Evolutionary conservation across 257 asterid species (phyloP).

Genomic region (Solanum peruvianum): DNA sequence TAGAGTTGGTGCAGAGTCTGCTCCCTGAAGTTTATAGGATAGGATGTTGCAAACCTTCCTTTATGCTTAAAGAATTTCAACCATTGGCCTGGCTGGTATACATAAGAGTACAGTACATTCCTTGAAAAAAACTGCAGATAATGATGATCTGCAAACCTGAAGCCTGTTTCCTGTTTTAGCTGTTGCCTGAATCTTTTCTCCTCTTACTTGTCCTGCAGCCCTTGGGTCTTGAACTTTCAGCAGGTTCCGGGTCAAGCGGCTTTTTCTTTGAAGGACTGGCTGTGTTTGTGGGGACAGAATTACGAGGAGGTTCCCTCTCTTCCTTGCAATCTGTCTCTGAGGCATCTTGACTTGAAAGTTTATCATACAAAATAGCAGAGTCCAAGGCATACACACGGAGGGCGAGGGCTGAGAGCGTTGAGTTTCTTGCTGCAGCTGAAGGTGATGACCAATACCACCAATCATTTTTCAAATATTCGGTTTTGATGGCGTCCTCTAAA

Average conservation of each 20-base stretch:
- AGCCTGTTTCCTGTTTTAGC: conserved; percentile 9
- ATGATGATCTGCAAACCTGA: neutral
- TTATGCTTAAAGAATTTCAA: neutral
- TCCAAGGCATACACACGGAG: conserved; percentile 69
- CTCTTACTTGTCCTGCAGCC: conserved; percentile 58
- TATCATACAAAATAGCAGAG: conserved; percentile 67
- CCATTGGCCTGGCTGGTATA: neutral
- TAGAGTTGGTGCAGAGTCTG: neutral
- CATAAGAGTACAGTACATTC: neutral
- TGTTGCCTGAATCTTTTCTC: conserved; percentile 29
- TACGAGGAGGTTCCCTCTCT: conserved; percentile 29
- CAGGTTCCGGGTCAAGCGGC: conserved; percentile 36
- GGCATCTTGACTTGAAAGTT: conserved; percentile 22
- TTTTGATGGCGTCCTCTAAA: conserved; percentile 70
- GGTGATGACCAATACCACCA: conserved; percentile 99
- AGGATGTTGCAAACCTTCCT: neutral
- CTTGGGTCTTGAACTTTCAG: conserved; percentile 62
- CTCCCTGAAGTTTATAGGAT: neutral
- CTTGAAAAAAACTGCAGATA: neutral
- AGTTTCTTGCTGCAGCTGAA: conserved; percentile 71
- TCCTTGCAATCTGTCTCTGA: conserved; percentile 20
- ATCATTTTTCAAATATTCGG: conserved; percentile 45
- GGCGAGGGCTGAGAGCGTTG: conserved; percentile 75
- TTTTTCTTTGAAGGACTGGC: conserved; percentile 40
- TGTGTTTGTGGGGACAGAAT: conserved; percentile 20